Conservation (phyloP, 306 rosid genomes). For the Adenanthera pavonina region DNA sequence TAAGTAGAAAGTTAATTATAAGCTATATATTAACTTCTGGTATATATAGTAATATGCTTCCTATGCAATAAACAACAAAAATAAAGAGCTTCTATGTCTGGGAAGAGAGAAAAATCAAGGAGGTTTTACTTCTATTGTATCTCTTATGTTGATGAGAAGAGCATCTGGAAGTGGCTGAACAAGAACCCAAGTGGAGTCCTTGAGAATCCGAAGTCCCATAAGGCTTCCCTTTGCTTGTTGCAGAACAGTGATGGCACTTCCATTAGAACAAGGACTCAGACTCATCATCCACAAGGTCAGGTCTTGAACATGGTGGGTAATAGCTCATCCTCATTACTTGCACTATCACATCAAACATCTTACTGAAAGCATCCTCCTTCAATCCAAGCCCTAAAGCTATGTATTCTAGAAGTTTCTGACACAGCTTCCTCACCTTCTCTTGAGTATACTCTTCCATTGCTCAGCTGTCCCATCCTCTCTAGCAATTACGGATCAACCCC, state of each 20-base stretch:
- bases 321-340: conserved; percentile 97
- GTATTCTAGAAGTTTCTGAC: conserved; percentile 64
- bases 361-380: conserved; percentile 57
- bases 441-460: conserved; percentile 71
- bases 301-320: conserved; percentile 94
- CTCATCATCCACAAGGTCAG: conserved; percentile 90
- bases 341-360: conserved; percentile 82
- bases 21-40: too few species aligned
- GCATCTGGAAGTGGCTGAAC: conserved; percentile 84
- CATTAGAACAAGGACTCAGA: conserved; percentile 96
- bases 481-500: background rate
- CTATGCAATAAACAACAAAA: background rate
- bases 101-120: conserved; percentile 10
- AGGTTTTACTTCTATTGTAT: conserved; percentile 77
- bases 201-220: conserved; percentile 87
- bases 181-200: conserved; percentile 65
- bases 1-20: too few species aligned
- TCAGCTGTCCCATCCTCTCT: too few species aligned
- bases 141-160: conserved; percentile 91
- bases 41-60: too few species aligned
- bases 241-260: conserved; percentile 92
- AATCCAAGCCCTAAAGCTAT: conserved; percentile 74
- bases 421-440: conserved; percentile 62
- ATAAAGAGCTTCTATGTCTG: background rate
- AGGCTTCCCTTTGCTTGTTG: conserved; percentile 85